Percentiles rank a stretch among this genome's conserved stretches.
Evolutionary conservation across 2,329 filamentous ascomycete genomes (phyloP).

Genomic region (Colletotrichum spinosum): DNA sequence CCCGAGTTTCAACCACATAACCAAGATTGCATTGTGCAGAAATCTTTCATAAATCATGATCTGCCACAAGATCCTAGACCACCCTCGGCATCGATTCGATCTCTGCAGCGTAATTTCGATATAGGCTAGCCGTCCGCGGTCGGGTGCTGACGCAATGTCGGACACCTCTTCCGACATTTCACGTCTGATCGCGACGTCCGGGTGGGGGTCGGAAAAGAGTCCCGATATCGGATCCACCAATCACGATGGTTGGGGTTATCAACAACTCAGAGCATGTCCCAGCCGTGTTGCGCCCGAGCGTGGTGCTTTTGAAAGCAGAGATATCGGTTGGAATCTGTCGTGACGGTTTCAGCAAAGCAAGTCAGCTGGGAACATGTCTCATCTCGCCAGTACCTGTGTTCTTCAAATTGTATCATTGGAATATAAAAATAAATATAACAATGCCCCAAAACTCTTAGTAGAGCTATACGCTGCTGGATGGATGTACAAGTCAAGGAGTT

Average conservation of each 20-base stretch:
- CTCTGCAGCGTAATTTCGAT: not conserved
- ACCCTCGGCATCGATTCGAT: not conserved
- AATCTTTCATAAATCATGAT: not conserved
- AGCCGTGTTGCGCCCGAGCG: not conserved
- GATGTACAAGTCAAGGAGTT: no score
- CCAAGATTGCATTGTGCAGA: no score
- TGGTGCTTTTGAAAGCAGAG: not conserved
- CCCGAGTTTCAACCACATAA: accelerated
- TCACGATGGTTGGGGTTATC: constrained; percentile 18
- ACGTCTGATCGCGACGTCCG: not conserved
- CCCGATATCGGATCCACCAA: constrained; percentile 12
- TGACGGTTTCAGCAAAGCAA: no score
- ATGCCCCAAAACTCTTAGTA: no score
- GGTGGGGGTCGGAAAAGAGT: constrained; percentile 8
- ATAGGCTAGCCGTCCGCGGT: not conserved
- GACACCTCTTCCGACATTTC: constrained; percentile 23
- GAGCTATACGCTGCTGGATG: no score
- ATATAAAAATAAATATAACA: no score
- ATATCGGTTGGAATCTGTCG: not conserved
- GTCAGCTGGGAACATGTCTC: no score
- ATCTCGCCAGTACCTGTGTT: no score
- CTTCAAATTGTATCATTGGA: accelerated
- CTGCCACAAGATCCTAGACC: not conserved
- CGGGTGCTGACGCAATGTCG: constrained; percentile 17
- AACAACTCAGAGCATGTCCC: constrained; percentile 47